Evolutionary conservation across 306 rosid genomes (phyloP), one percentile per base, ranked within the genome.

Genomic region (Vigna hirtella): DNA sequence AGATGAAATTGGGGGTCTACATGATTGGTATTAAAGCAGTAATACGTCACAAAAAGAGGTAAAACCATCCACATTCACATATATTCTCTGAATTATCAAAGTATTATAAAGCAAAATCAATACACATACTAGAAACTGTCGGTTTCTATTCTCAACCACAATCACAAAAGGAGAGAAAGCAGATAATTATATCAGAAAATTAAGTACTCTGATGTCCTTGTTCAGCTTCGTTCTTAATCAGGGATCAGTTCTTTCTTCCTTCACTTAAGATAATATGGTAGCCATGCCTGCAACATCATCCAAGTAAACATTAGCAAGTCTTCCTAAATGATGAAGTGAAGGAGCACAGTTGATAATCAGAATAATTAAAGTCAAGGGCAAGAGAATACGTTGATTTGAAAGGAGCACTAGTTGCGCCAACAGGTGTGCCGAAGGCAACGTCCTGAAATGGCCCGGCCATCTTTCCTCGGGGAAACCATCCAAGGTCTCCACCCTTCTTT

Each of bases 381-480:
- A 78, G 76, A 64, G 74, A 18, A 64, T 90, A 94, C 98, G 98
- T 94, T 34, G 97, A 94, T 83, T 94, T 94, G 89, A 94, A 94
- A 38, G 97, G 90, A 59, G 93, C 89, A 83, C 97, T 92, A 9
- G 98, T 92, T 47, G 82, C 98, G 68, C 98, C 98, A 73, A 95
- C 52, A 52, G 80, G 56, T 9, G 98, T 95, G 86, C 11, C 77
- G 82, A 95, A 95, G 50, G 98, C 98, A 80, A 95, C 98, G 4
- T 95, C 98, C 68, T 95, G 98, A 86, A 95, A 95, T 20, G 98
- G 98, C 20, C 98, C 98, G 0, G 98, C 98, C 98, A 95, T 95
- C 87, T 95, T 95, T 66, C 98, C 98, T 4, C 98, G 91, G 4
- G 98, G 98, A 79, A 95, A 95, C 98, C 98, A 95, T 73, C 98